Base-by-base conservation (phyloP, 2,329 filamentous ascomycete genomes). In the Pseudocercospora vitis region DNA sequence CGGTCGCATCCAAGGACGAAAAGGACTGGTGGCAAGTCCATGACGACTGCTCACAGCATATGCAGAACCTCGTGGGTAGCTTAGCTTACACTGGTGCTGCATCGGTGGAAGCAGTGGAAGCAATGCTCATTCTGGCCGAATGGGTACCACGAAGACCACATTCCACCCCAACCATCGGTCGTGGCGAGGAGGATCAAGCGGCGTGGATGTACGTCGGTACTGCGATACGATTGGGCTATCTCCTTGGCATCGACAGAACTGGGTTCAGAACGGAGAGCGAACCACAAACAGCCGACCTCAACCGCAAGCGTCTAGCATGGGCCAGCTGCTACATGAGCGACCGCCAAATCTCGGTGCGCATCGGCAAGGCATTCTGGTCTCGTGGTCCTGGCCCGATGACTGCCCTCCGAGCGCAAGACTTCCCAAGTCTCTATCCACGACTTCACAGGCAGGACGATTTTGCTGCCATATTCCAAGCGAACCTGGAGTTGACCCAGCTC, bases 191-290 rank as follows among this genome's bases (percentile, higher is more conserved):
- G 55, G 67, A 70, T 46, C 62, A 66, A 24, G 63, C 65, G 7
- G 67, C 67, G 1, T 70, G 67, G 67, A 69, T 69, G 67, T 65
- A 65, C 35, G 65, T 67, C 6, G 67, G 67, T 6, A 68, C 63
- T 19, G 67, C 67, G 4, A 66, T 69, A n/a, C 50, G 67, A 26
- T 56, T 69, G 3, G 67, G 67, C 14, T 70, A 70, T 45, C 58
- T 70, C 3, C 65, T 70, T 12, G 66, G 66, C 24, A 66, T 70
- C 23, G 67, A 70, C 53, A 55, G 67, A 26, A 68, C 66, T 9
- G 66, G 65, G 7, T 70, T 70, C 29, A 61, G 65, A 7, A 59
- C 55, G 3, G 67, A 67, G 24, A 62, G 56, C 19, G 64, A 69
- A 51, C 42, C 56, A 4, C 56, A 62, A 21, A 63, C 65, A 23